Conservation (phyloP, 257 asterid species). For the Solanum neorickii region DNA sequence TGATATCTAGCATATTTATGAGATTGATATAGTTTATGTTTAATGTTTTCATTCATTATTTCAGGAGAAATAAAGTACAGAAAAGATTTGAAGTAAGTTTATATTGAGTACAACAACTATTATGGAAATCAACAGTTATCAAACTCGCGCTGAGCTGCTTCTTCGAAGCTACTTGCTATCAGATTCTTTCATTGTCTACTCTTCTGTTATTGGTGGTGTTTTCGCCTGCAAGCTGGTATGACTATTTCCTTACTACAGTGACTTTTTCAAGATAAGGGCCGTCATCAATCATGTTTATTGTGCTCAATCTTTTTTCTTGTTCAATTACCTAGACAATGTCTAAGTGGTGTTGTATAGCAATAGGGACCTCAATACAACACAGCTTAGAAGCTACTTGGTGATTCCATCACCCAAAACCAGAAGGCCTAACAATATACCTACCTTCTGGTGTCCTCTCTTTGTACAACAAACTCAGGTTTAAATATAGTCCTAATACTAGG, state of each 20-base stretch:
- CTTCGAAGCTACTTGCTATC: constrained; percentile 34
- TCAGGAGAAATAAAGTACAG: not conserved
- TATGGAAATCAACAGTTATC: constrained; percentile 37
- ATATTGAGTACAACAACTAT: not conserved
- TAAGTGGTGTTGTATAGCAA: not conserved
- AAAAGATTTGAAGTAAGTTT: not conserved
- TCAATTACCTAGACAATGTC: not conserved
- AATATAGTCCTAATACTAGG: not conserved
- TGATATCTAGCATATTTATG: not conserved
- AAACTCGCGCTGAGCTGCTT: constrained; percentile 38
- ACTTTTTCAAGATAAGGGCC: not conserved
- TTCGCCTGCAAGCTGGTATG: constrained; percentile 64
- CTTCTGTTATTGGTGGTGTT: constrained; percentile 47
- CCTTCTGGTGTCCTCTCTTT: no score
- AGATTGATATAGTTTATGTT: not conserved
- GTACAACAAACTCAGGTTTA: not conserved
- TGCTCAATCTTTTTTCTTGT: not conserved
- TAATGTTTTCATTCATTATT: not conserved
- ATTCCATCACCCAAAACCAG: not conserved
- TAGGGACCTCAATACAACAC: not conserved
- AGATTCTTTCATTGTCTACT: constrained; percentile 26
- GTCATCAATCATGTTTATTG: not conserved
- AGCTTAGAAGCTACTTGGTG: not conserved
- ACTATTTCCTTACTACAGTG: not conserved
- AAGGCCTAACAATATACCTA: no score